Evolutionary conservation across 768 basidiomycete genomes (phyloP), one percentile per base, ranked within the genome.

Genomic region (Gymnopilus dilepis): DNA sequence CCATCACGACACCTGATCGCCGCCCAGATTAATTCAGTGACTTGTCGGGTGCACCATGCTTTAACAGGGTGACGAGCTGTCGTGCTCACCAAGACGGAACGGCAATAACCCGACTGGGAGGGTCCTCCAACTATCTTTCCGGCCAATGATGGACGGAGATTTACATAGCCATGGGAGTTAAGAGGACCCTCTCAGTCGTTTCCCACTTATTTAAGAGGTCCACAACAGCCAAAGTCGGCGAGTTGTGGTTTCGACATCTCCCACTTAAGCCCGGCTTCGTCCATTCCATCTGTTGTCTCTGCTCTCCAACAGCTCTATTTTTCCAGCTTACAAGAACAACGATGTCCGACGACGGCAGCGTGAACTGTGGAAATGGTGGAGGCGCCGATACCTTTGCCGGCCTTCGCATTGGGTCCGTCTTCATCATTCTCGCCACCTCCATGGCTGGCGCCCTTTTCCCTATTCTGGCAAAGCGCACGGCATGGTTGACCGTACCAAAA

Each of bases 321-420:
- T 3, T 26, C 30, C 24, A 28, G 26, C 26, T 21, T 34, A 42
- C 17, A 51, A 31, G 52, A 43, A 17, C 45, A 33, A 50, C 30
- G 30, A 42, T 58, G 65, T 41, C 37, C 28, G 71, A 65, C 19
- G 60, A 38, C 26, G n/a, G n/a, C n/a, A 22, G 50, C 19, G 26
- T 69, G 28, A 73, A 74, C 43, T 90, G 89, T 71, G 80, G 81
- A 45, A 66, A 72, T 7, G 82, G 82, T n/a, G 82, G 83, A 40
- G 84, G 83, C 17, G 76, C 77, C n/a, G 73, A 83, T 63, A 73
- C 77, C 4, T 77, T 80, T 61, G 71, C 80, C 3, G 72, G 77
- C 24, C 75, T 94, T 45, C 83, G 92, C 2, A 79, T 93, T 51
- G 92, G 82, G 0, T 85, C 90, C 19, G 72, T 93, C 64, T 93